Evolutionary conservation across 176 grass and related monocot species (phyloP).

Genomic region (Oryza officinalis): DNA sequence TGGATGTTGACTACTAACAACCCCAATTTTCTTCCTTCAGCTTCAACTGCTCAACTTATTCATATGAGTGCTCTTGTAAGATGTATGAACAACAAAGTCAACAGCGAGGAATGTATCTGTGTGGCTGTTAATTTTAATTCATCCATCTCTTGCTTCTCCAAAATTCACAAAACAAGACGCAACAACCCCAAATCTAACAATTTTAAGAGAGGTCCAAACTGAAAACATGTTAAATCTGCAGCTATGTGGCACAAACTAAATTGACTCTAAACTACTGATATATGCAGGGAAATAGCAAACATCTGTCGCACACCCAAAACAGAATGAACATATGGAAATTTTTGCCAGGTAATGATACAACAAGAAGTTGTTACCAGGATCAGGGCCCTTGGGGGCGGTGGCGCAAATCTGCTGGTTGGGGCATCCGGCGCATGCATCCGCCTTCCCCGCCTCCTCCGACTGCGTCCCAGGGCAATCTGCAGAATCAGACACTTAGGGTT

Average conservation of each 20-base stretch:
- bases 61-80: neutral
- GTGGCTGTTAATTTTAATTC: neutral
- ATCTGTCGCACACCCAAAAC: neutral
- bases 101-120: neutral
- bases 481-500: slow-evolving; percentile 4
- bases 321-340: neutral
- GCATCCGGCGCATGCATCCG: slow-evolving; percentile 76
- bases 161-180: neutral
- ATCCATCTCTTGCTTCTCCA: neutral
- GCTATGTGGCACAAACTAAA: neutral
- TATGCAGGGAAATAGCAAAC: neutral
- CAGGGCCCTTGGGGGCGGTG: slow-evolving; percentile 82
- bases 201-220: neutral
- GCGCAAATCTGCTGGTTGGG: slow-evolving; percentile 95
- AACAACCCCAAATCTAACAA: neutral
- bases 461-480: slow-evolving; percentile 87
- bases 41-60: neutral
- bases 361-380: slow-evolving; percentile 59
- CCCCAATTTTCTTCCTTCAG: neutral
- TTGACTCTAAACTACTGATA: neutral
- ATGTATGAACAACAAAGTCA: neutral
- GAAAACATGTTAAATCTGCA: neutral
- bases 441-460: slow-evolving; percentile 84
- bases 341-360: neutral
- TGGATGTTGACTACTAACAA: neutral